A percentile compares a stretch with the other conserved stretches of the same genome.
Evolutionary conservation across 2,329 filamentous ascomycete species (phyloP).

Genomic region (Neoascochyta sp.): DNA sequence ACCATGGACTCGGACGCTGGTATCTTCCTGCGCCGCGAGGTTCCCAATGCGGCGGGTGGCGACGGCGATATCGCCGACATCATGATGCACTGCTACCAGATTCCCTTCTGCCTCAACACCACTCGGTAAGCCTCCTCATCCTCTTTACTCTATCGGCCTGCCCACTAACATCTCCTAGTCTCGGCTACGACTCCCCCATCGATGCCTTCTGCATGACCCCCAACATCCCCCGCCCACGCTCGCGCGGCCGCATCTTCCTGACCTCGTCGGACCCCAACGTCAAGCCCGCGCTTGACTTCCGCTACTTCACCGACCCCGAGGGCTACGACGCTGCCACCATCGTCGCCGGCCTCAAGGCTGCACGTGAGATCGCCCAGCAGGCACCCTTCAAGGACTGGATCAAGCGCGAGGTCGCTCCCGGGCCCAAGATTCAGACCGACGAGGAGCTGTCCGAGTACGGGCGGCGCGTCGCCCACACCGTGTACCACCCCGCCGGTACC

Average conservation of each 20-base stretch:
- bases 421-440: slow-evolving; percentile 68
- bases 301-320: slow-evolving; percentile 83
- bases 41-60: slow-evolving; percentile 61
- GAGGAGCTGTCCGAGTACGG: slow-evolving; percentile 81
- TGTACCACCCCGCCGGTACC: slow-evolving; percentile 85
- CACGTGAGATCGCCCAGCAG: slow-evolving; percentile 71
- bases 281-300: slow-evolving; percentile 82
- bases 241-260: slow-evolving; percentile 72
- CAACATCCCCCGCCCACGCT: slow-evolving; percentile 80
- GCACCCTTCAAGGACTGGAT: slow-evolving; percentile 79
- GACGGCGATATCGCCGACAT: slow-evolving; percentile 78
- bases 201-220: slow-evolving; percentile 92
- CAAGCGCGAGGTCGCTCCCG: slow-evolving; percentile 76
- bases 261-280: slow-evolving; percentile 70
- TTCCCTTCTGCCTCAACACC: slow-evolving; percentile 87
- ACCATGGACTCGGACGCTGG: slow-evolving; percentile 90
- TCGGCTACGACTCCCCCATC: slow-evolving; percentile 68
- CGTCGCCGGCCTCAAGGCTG: slow-evolving; percentile 71
- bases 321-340: slow-evolving; percentile 81
- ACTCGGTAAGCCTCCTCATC: slow-evolving; percentile 48
- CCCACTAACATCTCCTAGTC: slow-evolving; percentile 32
- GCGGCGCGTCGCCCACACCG: slow-evolving; percentile 75
- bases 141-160: no score
- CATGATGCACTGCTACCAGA: slow-evolving; percentile 98
- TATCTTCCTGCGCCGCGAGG: slow-evolving; percentile 79